Percentiles rank a stretch among this genome's conserved stretches.
phyloP scores from a whole-genome alignment of 2,329 filamentous ascomycete species.

The Colletotrichum filicis region DNA sequence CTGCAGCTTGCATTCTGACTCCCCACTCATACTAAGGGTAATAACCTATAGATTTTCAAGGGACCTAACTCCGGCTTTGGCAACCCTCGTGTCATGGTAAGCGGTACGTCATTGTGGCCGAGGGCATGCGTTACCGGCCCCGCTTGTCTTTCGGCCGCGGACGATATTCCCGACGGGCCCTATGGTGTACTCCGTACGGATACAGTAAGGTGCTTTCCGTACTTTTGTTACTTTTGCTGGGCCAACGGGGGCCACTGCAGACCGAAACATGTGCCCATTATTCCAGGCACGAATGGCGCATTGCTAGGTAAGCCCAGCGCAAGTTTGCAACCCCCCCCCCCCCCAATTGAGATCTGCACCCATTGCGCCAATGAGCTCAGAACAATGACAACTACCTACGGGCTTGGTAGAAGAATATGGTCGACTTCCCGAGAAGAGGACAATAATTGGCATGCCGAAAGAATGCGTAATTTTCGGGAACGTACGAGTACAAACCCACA shows the following conservation, averaged over 20 bases:
- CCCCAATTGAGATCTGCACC: background rate
- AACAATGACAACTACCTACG: background rate
- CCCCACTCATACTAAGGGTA: background rate
- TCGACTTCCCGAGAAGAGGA: background rate
- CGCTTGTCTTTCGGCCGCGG: constrained; percentile 12
- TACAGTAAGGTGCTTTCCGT: background rate
- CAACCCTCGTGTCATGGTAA: background rate
- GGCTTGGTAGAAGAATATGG: background rate
- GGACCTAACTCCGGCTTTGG: background rate
- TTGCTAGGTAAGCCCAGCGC: background rate
- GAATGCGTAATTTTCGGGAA: background rate
- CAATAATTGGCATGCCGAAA: background rate
- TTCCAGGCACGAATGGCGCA: background rate
- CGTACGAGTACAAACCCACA: background rate
- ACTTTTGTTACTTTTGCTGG: background rate
- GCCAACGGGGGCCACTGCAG: background rate
- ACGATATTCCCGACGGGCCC: constrained; percentile 10
- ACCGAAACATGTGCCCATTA: background rate
- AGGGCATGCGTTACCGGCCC: constrained; percentile 4
- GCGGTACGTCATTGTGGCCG: constrained; percentile 20
- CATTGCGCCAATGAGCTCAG: background rate
- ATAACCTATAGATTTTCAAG: background rate
- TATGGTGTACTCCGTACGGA: background rate
- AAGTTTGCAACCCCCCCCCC: background rate
- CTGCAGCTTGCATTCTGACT: background rate